Base-by-base conservation (phyloP, 2,329 filamentous ascomycete species). In the Rasamsonia emersonii region DNA sequence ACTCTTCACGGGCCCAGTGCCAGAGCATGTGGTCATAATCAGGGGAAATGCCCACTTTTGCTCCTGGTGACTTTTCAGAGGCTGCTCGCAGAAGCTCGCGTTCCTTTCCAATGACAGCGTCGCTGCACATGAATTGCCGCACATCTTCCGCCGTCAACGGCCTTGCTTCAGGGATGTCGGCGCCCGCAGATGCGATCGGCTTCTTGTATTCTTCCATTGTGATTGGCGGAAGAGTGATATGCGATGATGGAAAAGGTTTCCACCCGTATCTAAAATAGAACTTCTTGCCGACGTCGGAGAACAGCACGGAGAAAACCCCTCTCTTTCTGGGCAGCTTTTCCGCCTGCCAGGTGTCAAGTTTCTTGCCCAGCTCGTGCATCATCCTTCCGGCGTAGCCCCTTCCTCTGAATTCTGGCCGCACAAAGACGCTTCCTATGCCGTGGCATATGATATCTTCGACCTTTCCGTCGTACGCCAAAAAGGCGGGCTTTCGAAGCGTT, bases 201-300 rank as follows among this genome's bases (percentile, higher is more conserved):
- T 34, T 35, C n/a, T 38, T 40, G 30, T 38, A 38, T 16, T 44
- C 37, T 11, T 43, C 46, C 24, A 44, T 44, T 4, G 47, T 38
- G 9, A 58, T 40, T 1, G 71, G 64, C 9, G 65, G 60, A 35
- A 93, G 71, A 18, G 71, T 67, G 25, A 93, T 67, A 53, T 94
- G 86, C 1, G 71, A 67, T 37, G 83, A 89, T 13, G 73, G 67
- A 46, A 81, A 88, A 0, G 77, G 70, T 29, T 75, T 69, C 88
- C 88, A 95, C 27, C 86, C 86, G 41, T 76, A 69, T 18, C 67
- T 68, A 3, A 80, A 73, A 60, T 95, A 95, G 59, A 86, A 95
- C 23, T 65, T 64, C 65, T 85, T 82, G 13, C 88, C 85, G 42
- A 93, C 86, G 48, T 93, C 85, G 6, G 86, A 93, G 58, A 79